A percentile compares a stretch with the other conserved stretches of the same genome.
Conservation (phyloP, 768 basidiomycete species). For the Suillus subluteus region DNA sequence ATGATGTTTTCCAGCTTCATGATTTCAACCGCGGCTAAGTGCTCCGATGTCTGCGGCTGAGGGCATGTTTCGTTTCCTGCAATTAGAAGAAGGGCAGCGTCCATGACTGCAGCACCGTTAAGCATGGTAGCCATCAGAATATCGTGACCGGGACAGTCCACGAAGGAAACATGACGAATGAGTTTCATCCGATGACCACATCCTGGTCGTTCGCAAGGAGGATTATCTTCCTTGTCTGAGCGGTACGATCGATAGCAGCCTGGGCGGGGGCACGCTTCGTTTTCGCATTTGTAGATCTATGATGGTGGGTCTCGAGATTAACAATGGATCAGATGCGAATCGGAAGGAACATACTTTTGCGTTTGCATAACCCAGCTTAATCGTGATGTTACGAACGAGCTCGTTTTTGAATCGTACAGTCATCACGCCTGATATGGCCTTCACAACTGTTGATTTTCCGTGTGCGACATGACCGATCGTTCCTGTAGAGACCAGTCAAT, state of each 20-base stretch:
- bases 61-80: slow-evolving; percentile 99
- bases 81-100: slow-evolving; percentile 92
- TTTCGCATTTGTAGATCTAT: slow-evolving; percentile 98
- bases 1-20: slow-evolving; percentile 99
- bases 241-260: slow-evolving; percentile 94
- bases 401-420: slow-evolving; percentile 99
- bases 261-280: slow-evolving; percentile 88
- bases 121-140: slow-evolving; percentile 99
- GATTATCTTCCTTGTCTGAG: slow-evolving; percentile 92
- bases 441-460: slow-evolving; percentile 95
- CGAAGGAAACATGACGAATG: slow-evolving; percentile 96
- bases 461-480: slow-evolving; percentile 99
- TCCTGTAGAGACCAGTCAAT: slow-evolving; percentile 48
- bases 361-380: slow-evolving; percentile 99
- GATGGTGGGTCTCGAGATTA: slow-evolving; percentile 11
- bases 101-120: slow-evolving; percentile 99
- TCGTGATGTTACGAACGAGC: slow-evolving; percentile 97
- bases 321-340: slow-evolving; percentile 13
- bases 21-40: slow-evolving; percentile 98
- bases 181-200: slow-evolving; percentile 91
- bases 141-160: slow-evolving; percentile 97
- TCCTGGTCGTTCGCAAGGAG: slow-evolving; percentile 91
- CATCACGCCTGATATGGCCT: slow-evolving; percentile 98
- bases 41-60: slow-evolving; percentile 98
- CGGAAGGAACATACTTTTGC: slow-evolving; percentile 75